Percentiles rank a stretch among this genome's conserved stretches.
phyloP scores from a whole-genome alignment of 495 filamentous ascomycete species.

The Hyaloscypha variabilis region DNA sequence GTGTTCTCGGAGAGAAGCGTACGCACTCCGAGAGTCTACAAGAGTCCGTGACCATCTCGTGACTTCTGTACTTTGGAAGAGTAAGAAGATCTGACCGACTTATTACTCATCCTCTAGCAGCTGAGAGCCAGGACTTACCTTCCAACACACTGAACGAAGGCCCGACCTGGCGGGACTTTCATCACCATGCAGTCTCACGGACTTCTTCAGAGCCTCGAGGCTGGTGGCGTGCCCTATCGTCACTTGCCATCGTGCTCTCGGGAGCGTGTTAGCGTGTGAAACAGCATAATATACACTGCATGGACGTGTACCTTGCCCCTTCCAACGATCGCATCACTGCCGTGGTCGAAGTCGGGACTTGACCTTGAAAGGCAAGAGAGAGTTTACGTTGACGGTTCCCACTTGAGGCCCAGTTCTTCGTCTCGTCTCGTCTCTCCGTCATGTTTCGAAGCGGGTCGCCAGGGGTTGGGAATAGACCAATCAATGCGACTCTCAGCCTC shows the following conservation, averaged over 20 bases:
- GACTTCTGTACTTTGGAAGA: slow-evolving; percentile 70
- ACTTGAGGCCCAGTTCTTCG: neutral
- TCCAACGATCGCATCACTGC: slow-evolving; percentile 63
- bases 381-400: neutral
- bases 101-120: slow-evolving; percentile 1
- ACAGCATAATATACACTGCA: neutral
- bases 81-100: slow-evolving; percentile 68
- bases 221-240: slow-evolving; percentile 62
- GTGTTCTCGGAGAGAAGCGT: slow-evolving; percentile 69
- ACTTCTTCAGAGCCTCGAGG: slow-evolving; percentile 65
- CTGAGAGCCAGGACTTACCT: slow-evolving; percentile 52
- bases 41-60: slow-evolving; percentile 70
- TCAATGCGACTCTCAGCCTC: slow-evolving; percentile 3
- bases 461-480: neutral
- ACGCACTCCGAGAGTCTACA: slow-evolving; percentile 70
- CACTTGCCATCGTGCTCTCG: slow-evolving; percentile 63
- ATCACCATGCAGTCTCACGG: slow-evolving; percentile 58
- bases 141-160: slow-evolving; percentile 91
- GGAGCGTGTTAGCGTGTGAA: slow-evolving; percentile 13
- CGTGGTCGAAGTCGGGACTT: neutral
- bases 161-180: slow-evolving; percentile 68
- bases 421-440: neutral
- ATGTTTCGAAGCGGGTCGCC: neutral
- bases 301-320: slow-evolving; percentile 56
- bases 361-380: neutral